Evolutionary conservation across 441 rosid genomes (phyloP).

Genomic region (Erodium moschatum): DNA sequence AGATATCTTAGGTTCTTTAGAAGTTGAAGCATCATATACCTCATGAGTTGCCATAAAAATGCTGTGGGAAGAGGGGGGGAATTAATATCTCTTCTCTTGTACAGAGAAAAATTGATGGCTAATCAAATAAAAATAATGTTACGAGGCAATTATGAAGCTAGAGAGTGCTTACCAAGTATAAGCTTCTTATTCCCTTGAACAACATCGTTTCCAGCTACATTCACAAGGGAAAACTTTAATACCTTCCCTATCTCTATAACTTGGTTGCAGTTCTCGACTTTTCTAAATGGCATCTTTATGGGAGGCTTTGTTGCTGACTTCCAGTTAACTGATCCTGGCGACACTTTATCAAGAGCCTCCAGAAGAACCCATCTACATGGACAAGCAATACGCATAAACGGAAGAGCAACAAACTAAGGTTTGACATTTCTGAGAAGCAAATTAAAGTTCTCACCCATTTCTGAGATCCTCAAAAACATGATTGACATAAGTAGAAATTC

Average conservation of each 20-base stretch:
- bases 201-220: conserved; percentile 61
- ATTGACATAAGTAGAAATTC: conserved; percentile 64
- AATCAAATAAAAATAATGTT: too few relatives aligned
- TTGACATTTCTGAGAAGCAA: too few relatives aligned
- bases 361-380: conserved; percentile 58
- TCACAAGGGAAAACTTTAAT: conserved; percentile 56
- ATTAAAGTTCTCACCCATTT: conserved; percentile 55
- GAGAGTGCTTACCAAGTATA: conserved; percentile 43
- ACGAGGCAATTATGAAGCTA: too few relatives aligned
- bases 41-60: conserved; percentile 95
- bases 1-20: conserved; percentile 66
- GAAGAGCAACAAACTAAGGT: background rate
- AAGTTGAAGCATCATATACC: conserved; percentile 82
- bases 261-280: conserved; percentile 72
- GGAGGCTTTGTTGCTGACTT: conserved; percentile 67
- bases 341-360: conserved; percentile 58
- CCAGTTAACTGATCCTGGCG: conserved; percentile 63
- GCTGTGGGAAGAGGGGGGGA: conserved; percentile 31
- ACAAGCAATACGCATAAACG: background rate
- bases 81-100: too few relatives aligned
- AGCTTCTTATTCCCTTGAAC: conserved; percentile 77
- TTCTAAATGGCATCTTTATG: conserved; percentile 64
- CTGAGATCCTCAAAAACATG: conserved; percentile 89
- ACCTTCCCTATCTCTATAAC: conserved; percentile 56
- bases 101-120: too few relatives aligned